Evolutionary conservation across 352 stramenopile genomes (phyloP).

Genomic region (Globisporangium apiculatum): DNA sequence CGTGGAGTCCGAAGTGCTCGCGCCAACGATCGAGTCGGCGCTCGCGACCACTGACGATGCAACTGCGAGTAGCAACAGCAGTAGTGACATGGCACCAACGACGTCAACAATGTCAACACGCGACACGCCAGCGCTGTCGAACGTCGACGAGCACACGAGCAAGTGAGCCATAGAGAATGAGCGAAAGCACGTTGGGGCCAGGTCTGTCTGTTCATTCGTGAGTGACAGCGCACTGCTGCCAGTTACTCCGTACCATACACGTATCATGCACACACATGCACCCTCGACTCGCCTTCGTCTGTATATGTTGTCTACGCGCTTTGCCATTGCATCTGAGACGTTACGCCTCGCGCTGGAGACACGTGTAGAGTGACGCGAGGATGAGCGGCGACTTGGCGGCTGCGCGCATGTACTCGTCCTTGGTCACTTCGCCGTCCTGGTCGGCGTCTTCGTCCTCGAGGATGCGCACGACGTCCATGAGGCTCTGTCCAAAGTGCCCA

Average conservation of each 20-base stretch:
- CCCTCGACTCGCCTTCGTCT: background rate
- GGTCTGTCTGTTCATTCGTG: no score
- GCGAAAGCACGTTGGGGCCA: no score
- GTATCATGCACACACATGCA: no score
- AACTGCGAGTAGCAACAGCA: background rate
- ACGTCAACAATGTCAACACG: background rate
- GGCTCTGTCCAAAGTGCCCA: constrained; percentile 26
- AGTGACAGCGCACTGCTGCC: no score
- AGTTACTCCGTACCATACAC: background rate
- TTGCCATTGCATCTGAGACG: background rate
- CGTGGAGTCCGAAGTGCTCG: background rate
- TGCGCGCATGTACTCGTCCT: constrained; percentile 27
- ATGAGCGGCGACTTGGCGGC: constrained; percentile 25
- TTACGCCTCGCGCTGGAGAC: constrained; percentile 11
- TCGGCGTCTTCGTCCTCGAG: constrained; percentile 33
- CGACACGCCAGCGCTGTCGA: background rate
- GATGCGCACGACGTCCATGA: constrained; percentile 30
- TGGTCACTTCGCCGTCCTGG: constrained; percentile 31
- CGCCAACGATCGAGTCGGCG: constrained; percentile 4
- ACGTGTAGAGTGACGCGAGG: constrained; percentile 37
- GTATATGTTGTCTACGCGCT: background rate
- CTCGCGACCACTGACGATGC: background rate
- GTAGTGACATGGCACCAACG: background rate
- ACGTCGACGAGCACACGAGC: background rate
- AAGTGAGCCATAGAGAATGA: background rate